phyloP scores from a whole-genome alignment of 1,139 yeast genomes.

The Starmera stellimalicola region DNA sequence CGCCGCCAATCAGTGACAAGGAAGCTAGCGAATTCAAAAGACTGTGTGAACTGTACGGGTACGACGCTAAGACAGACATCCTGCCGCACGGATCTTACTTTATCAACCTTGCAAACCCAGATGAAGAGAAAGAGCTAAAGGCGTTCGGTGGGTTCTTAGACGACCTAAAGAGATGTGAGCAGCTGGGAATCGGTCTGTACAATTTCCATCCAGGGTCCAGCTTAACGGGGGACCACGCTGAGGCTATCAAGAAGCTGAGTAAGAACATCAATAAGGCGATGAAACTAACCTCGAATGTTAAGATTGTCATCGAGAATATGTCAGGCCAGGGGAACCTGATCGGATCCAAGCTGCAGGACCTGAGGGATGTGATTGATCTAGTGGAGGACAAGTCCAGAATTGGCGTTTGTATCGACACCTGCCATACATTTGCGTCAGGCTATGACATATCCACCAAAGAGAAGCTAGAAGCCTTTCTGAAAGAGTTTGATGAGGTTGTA shows the following conservation, averaged over 20 bases:
- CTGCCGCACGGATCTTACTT: constrained; percentile 94
- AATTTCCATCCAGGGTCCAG: constrained; percentile 96
- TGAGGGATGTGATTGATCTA: constrained; percentile 62
- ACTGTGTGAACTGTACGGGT: constrained; percentile 52
- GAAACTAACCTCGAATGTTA: constrained; percentile 63
- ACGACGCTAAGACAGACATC: constrained; percentile 66
- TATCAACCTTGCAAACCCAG: constrained; percentile 89
- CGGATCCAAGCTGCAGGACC: constrained; percentile 74
- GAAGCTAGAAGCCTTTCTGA: constrained; percentile 59
- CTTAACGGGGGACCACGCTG: constrained; percentile 58
- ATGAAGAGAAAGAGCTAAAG: constrained; percentile 63
- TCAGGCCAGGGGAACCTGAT: constrained; percentile 93
- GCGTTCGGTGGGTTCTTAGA: constrained; percentile 77
- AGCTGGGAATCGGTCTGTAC: constrained; percentile 72
- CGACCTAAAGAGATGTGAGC: constrained; percentile 81
- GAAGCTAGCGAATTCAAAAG: constrained; percentile 58
- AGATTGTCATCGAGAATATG: constrained; percentile 91
- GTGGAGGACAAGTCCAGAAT: constrained; percentile 72
- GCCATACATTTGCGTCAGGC: constrained; percentile 95
- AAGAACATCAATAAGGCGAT: constrained; percentile 72
- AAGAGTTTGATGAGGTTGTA: constrained; percentile 56
- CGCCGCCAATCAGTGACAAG: constrained; percentile 62
- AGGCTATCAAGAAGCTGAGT: constrained; percentile 62
- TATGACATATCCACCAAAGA: constrained; percentile 65
- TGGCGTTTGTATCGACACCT: constrained; percentile 93